These are phyloP conservation scores for Hyaloscypha variabilis DNA, from an alignment of 495 filamentous ascomycete species.

Conservation along the genomic window DNA sequence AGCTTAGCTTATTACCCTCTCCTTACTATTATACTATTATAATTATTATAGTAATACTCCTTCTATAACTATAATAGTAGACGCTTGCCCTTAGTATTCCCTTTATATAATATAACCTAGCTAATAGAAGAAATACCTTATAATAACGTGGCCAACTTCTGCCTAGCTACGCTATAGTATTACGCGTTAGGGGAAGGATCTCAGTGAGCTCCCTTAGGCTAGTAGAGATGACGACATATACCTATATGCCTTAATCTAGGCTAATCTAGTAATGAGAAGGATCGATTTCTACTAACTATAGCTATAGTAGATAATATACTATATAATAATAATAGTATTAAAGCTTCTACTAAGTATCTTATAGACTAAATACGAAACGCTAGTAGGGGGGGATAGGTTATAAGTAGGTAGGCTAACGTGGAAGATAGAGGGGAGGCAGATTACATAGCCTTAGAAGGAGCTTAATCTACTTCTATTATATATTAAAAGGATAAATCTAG, in stretches of 20 bases:
- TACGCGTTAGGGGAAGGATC: too few species aligned
- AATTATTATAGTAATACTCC: neutral
- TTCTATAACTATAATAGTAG: neutral
- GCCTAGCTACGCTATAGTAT: too few species aligned
- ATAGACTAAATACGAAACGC: neutral
- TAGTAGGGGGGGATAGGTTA: neutral
- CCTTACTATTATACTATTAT: neutral
- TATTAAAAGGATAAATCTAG: too few species aligned
- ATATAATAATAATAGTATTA: conserved; percentile 5
- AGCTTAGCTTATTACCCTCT: neutral
- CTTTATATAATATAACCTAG: too few species aligned
- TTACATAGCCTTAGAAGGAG: too few species aligned
- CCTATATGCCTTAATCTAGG: neutral
- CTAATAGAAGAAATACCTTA: too few species aligned
- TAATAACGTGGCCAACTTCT: too few species aligned
- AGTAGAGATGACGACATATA: neutral
- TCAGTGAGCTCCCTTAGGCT: neutral
- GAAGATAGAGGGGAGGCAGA: too few species aligned
- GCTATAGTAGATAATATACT: neutral
- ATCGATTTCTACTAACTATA: neutral
- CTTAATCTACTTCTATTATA: too few species aligned
- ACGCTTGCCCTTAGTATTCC: too few species aligned
- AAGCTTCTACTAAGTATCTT: neutral
- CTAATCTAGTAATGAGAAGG: neutral
- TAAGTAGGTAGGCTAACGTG: neutral